Base-by-base conservation (phyloP, 1,284 basidiomycete species). In the Leccinum variabile region DNA sequence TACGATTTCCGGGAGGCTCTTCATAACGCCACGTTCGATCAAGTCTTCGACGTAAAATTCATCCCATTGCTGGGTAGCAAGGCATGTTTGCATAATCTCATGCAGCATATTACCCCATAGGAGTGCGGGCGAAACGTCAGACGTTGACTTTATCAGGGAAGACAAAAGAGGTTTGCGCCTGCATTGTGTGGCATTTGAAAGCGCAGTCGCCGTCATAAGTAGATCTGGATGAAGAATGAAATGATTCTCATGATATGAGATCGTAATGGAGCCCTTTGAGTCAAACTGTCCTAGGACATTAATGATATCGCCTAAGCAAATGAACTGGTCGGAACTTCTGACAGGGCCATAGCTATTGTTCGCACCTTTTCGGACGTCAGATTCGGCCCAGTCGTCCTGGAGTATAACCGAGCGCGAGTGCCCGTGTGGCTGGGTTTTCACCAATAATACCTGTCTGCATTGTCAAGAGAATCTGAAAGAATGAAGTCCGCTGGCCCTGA, bases 51-150 rank as follows among this genome's bases (percentile, higher is more conserved):
- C 76, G 69, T 81, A 87, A 14, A 68, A 65, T 37, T 84, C 80
- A 56, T 88, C 87, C 90, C 90, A 92, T 28, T 76, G 75, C 11
- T 78, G 77, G 46, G 82, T 80, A 37, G 73, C 75, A 37, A 97
- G 78, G 66, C 92, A 94, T 0, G 80, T 79, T 72, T 98, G 94
- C 78, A 96, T 87, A 22, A 97, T 87, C 65, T 93, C 89, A 69
- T 98, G 95, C 3, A 97, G 81, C 72, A 97, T 87, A 67, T 89
- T 96, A 25, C 96, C 95, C 86, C 94, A 97, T 0, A 96, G 80
- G 22, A 97, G 78, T 1, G 87, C 80, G 1, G 88, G 88, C 0
- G 87, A 84, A 49, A 75, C 78, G 68, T 84, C 87, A 35, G 76
- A 85, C 62, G 78, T 84, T 39, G 80, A 89, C 64, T 80, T 88